A percentile compares a stretch with the other conserved stretches of the same genome.
Conservation (phyloP, 2,329 filamentous ascomycete species). For the Alternaria longipes region DNA sequence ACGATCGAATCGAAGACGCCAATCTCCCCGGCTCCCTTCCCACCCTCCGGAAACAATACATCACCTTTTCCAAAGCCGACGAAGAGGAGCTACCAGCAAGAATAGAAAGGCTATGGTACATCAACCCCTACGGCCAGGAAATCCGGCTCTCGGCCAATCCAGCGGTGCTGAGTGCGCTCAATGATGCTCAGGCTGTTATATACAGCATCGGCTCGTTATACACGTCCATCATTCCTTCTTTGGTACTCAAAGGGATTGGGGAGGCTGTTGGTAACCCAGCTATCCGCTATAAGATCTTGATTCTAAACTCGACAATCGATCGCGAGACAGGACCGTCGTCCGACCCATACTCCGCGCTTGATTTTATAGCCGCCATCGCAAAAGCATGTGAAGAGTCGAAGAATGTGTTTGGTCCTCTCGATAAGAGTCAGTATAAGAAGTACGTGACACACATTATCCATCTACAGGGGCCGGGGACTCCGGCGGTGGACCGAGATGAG, state of each 20-base stretch:
- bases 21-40: slow-evolving; percentile 84
- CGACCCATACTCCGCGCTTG: slow-evolving; percentile 73
- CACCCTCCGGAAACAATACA: slow-evolving; percentile 80
- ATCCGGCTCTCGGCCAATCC: slow-evolving; percentile 87
- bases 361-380: slow-evolving; percentile 84
- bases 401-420: slow-evolving; percentile 16
- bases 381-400: slow-evolving; percentile 69
- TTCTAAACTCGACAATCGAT: slow-evolving; percentile 84
- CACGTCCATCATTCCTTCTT: slow-evolving; percentile 84
- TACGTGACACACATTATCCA: slow-evolving; percentile 90
- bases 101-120: slow-evolving; percentile 91
- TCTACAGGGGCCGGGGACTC: slow-evolving; percentile 74
- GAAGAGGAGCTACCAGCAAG: slow-evolving; percentile 79
- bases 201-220: slow-evolving; percentile 96
- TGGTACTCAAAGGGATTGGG: slow-evolving; percentile 81
- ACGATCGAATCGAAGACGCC: slow-evolving; percentile 78
- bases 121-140: slow-evolving; percentile 98
- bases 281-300: slow-evolving; percentile 77
- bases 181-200: slow-evolving; percentile 72
- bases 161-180: slow-evolving; percentile 75
- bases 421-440: slow-evolving; percentile 61
- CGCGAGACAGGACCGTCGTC: slow-evolving; percentile 81
- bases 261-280: slow-evolving; percentile 65
- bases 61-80: slow-evolving; percentile 78
- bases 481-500: slow-evolving; percentile 72